Evolutionary conservation across 2,329 filamentous ascomycete species (phyloP).

Genomic region (Exserohilum turcica): DNA sequence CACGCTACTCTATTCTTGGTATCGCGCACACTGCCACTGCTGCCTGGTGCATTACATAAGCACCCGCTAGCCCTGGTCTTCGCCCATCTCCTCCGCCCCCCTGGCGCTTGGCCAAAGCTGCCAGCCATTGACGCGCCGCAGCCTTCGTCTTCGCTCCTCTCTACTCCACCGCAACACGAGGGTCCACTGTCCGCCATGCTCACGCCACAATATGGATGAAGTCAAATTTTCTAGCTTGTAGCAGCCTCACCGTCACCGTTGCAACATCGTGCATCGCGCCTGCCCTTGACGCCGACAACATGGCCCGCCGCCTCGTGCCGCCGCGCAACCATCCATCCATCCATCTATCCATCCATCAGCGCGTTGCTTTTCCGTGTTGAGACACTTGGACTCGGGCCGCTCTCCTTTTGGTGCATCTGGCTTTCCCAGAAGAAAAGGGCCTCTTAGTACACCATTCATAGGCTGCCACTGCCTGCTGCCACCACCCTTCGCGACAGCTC

Average conservation of each 20-base stretch:
- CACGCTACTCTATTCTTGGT: background rate
- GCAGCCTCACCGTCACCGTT: background rate
- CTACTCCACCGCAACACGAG: conserved; percentile 7
- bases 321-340: background rate
- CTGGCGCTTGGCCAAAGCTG: background rate
- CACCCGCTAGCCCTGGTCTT: background rate
- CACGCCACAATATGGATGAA: conserved; percentile 23
- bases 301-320: background rate
- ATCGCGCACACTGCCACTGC: background rate
- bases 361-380: conserved; percentile 8
- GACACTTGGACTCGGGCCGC: background rate
- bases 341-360: no score
- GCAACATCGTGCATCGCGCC: background rate
- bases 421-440: conserved; percentile 7
- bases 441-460: background rate
- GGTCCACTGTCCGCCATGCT: conserved; percentile 7
- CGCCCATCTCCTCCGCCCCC: background rate
- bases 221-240: conserved; percentile 5
- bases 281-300: conserved; percentile 6
- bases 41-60: conserved; percentile 4
- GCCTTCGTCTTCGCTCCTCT: background rate
- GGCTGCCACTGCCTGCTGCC: background rate
- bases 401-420: background rate
- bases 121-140: conserved; percentile 6
- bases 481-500: background rate